Evolutionary conservation across 345 rosid genomes (phyloP).

Genomic region (Bruguiera parviflora): DNA sequence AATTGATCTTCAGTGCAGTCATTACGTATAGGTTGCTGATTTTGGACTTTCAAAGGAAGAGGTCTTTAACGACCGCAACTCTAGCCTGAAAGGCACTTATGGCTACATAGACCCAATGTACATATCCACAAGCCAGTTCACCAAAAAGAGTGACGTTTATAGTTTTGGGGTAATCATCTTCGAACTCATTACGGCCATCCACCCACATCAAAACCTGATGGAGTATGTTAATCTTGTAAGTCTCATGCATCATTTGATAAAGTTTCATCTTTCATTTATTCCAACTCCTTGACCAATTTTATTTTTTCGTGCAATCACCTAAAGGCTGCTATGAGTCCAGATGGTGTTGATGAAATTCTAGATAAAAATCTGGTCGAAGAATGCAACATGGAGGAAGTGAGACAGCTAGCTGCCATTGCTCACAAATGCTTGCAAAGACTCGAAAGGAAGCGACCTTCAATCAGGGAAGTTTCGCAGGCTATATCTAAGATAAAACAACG

Average conservation of each 20-base stretch:
- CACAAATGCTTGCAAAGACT: slow-evolving; percentile 72
- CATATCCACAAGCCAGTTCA: slow-evolving; percentile 77
- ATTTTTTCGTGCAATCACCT: not conserved
- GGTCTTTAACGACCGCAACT: slow-evolving; percentile 61
- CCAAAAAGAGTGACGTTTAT: slow-evolving; percentile 81
- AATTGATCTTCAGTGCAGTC: slow-evolving; percentile 5
- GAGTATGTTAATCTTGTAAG: slow-evolving; percentile 88
- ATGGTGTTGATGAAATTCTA: slow-evolving; percentile 82
- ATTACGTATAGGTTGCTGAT: slow-evolving; percentile 72
- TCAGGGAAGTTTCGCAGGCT: slow-evolving; percentile 77
- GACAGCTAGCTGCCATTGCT: slow-evolving; percentile 60
- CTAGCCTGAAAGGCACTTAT: slow-evolving; percentile 89
- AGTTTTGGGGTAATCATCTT: slow-evolving; percentile 94
- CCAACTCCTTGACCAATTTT: not conserved
- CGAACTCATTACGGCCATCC: slow-evolving; percentile 91
- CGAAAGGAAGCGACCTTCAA: slow-evolving; percentile 77
- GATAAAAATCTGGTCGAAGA: slow-evolving; percentile 62
- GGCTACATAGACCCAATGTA: slow-evolving; percentile 91
- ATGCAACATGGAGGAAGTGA: slow-evolving; percentile 64
- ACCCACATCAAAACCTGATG: slow-evolving; percentile 92
- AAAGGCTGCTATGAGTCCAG: slow-evolving; percentile 84
- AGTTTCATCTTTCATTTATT: not conserved
- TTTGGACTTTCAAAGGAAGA: slow-evolving; percentile 94
- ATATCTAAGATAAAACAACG: slow-evolving; percentile 68
- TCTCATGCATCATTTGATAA: not conserved